A percentile compares a stretch with the other conserved stretches of the same genome.
Evolutionary conservation across 2,329 filamentous ascomycete genomes (phyloP).

Genomic region (Bipolaris victoriae): DNA sequence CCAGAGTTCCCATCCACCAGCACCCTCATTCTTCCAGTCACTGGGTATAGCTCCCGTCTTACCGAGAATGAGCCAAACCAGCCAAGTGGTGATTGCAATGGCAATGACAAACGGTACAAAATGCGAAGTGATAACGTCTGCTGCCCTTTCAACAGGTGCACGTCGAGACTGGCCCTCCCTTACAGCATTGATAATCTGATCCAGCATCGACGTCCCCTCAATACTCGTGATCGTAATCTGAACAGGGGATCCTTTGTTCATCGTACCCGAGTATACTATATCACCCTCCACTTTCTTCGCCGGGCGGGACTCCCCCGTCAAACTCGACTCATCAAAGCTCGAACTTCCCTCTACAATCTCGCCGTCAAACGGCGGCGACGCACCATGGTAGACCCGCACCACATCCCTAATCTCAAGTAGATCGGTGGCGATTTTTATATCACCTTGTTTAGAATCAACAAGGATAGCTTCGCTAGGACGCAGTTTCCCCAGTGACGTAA

Average conservation of each 20-base stretch:
- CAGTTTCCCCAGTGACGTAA: constrained; percentile 78
- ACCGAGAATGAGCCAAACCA: constrained; percentile 72
- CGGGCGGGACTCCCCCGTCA: constrained; percentile 78
- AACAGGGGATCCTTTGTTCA: constrained; percentile 72
- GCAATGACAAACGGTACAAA: constrained; percentile 77
- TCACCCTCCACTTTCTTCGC: constrained; percentile 70
- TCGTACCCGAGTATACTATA: constrained; percentile 72
- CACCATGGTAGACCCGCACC: constrained; percentile 77
- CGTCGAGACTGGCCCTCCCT: constrained; percentile 77
- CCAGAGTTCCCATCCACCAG: constrained; percentile 73
- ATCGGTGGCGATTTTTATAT: constrained; percentile 64
- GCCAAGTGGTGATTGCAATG: constrained; percentile 73
- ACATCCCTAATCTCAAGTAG: constrained; percentile 62
- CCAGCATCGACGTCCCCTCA: constrained; percentile 75
- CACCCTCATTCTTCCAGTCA: constrained; percentile 60
- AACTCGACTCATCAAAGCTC: constrained; percentile 85
- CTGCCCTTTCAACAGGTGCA: constrained; percentile 76
- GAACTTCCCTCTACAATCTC: constrained; percentile 61
- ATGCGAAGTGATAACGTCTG: constrained; percentile 74
- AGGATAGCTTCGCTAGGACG: constrained; percentile 78
- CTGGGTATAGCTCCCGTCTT: constrained; percentile 62
- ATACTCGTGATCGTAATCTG: constrained; percentile 68
- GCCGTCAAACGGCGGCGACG: constrained; percentile 86
- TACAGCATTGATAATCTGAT: constrained; percentile 78
- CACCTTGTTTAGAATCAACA: constrained; percentile 55